Evolutionary conservation across 2,329 filamentous ascomycete genomes (phyloP).

Genomic region (Colletotrichum ledebouriae): DNA sequence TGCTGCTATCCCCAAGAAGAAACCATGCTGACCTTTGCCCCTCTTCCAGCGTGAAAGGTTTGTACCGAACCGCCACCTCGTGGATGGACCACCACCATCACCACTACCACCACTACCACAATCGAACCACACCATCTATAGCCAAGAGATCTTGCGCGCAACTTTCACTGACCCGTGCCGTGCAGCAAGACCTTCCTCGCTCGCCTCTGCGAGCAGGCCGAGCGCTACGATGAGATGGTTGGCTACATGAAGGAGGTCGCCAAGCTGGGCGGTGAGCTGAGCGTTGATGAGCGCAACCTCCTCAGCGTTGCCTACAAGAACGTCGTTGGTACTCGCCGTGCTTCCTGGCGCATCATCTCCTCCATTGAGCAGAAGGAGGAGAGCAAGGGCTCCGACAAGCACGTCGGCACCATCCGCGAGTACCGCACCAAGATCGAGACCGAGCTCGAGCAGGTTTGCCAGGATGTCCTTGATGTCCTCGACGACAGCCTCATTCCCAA

Average conservation of each 20-base stretch:
- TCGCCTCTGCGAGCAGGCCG: constrained; percentile 99
- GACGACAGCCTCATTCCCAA: constrained; percentile 95
- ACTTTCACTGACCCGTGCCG: constrained; percentile 34
- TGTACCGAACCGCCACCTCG: constrained; percentile 45
- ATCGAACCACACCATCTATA: constrained; percentile 28
- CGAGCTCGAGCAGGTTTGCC: constrained; percentile 97
- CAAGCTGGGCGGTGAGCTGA: constrained; percentile 84
- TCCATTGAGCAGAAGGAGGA: constrained; percentile 99
- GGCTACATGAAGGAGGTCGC: constrained; percentile 99
- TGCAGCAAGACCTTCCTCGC: constrained; percentile 99
- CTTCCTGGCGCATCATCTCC: constrained; percentile 99
- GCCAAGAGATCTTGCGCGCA: constrained; percentile 32
- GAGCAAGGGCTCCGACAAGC: constrained; percentile 96
- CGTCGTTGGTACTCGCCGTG: constrained; percentile 97
- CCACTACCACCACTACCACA: not conserved
- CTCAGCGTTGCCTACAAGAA: constrained; percentile 99
- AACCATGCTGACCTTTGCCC: constrained; percentile 53
- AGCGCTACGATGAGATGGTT: constrained; percentile 99
- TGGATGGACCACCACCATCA: constrained; percentile 24
- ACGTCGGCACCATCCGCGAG: constrained; percentile 92
- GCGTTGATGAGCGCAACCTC: constrained; percentile 98
- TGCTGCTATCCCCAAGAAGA: constrained; percentile 20
- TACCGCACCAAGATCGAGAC: constrained; percentile 99
- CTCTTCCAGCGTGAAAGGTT: constrained; percentile 77
- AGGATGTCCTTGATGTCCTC: constrained; percentile 96